Evolutionary conservation across 768 basidiomycete genomes (phyloP), one percentile per base, ranked within the genome.

Genomic region (Coprinellus micaceus): DNA sequence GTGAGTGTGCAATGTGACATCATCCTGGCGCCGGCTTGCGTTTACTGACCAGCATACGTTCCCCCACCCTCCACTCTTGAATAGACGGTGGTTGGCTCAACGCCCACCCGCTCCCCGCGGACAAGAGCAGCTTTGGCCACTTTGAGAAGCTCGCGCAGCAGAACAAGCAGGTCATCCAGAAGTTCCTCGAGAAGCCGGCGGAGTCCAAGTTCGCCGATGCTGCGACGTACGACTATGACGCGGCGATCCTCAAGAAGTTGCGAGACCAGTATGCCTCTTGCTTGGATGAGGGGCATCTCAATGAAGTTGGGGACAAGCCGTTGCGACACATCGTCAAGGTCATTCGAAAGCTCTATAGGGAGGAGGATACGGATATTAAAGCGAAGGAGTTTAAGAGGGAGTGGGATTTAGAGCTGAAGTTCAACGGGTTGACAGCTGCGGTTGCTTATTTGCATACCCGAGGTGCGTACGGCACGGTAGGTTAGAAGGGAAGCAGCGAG

Each of bases 1-100:
- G 94, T 95, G 65, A 64, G 91, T 85, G 9, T 48, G 24, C 33
- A 40, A 54, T 21, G 41, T 15, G 30, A 19, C 11, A 15, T 33
- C 26, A 15, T 37, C n/a, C 12, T 41, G 25, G n/a, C n/a, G n/a
- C n/a, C n/a, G n/a, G n/a, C n/a, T n/a, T n/a, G n/a, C n/a, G n/a
- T n/a, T n/a, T n/a, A n/a, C n/a, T n/a, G n/a, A n/a, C n/a, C n/a
- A n/a, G n/a, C n/a, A n/a, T n/a, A n/a, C n/a, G n/a, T n/a, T n/a
- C n/a, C n/a, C n/a, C n/a, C n/a, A n/a, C n/a, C n/a, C n/a, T n/a
- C n/a, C n/a, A n/a, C 45, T 43, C 21, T 56, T 10, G 30, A n/a
- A n/a, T 17, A 95, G 91, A 88, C 65, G 91, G 92, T 17, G 94
- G 94, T 12, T 99, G 96, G 96, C 77, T 89, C 19, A 81, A 81